Evolutionary conservation across 371 early-diverging fungal genomes (phyloP).

Genomic region (Massospora cicadina): DNA sequence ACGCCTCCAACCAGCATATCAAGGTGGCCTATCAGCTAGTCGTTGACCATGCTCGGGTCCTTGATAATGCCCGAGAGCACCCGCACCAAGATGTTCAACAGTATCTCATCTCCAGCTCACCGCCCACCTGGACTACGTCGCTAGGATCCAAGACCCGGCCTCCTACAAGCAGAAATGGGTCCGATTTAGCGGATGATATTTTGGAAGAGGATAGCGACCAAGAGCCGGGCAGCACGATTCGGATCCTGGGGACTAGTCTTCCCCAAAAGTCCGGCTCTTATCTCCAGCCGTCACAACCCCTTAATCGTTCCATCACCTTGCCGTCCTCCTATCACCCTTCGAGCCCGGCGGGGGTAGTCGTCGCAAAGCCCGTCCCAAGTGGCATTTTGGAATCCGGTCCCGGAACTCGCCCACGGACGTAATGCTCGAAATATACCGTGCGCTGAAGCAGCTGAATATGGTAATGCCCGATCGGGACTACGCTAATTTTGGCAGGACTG

Average conservation of each 20-base stretch:
- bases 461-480: constrained; percentile 20
- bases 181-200: background rate
- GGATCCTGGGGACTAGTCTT: constrained; percentile 7
- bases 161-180: background rate
- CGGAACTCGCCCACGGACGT: constrained; percentile 81
- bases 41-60: constrained; percentile 60
- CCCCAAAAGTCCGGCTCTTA: background rate
- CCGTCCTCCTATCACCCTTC: background rate
- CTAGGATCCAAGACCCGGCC: background rate
- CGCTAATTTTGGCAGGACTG: constrained; percentile 38
- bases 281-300: background rate
- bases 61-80: constrained; percentile 33
- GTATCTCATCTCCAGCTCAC: constrained; percentile 4
- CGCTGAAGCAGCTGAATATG: constrained; percentile 72
- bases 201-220: background rate
- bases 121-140: background rate
- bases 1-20: constrained; percentile 56
- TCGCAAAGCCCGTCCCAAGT: constrained; percentile 33
- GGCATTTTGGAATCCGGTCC: constrained; percentile 96
- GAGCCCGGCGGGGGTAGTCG: constrained; percentile 10
- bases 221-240: background rate
- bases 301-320: background rate
- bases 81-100: background rate
- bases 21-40: constrained; percentile 89
- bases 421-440: constrained; percentile 92